Base-by-base conservation (phyloP, 1,284 basidiomycete genomes). In the Cyathus pygmaeus region DNA sequence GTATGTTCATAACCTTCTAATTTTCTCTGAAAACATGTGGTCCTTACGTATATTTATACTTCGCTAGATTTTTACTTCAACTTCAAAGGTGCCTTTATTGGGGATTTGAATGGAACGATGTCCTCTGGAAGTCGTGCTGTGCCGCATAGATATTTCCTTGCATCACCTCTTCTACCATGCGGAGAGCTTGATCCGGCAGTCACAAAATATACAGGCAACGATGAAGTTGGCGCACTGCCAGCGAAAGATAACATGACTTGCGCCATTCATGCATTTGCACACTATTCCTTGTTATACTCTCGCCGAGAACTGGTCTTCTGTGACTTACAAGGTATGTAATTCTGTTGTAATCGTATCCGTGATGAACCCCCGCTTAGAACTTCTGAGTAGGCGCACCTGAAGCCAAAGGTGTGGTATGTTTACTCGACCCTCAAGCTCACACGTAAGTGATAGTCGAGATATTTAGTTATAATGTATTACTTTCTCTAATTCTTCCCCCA, bases 1-100 rank as follows among this genome's bases (percentile, higher is more conserved):
- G 33, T 36, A 36, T 7, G 33, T 36, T 36, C 33, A 36, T 36
- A 7, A 15, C 15, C 33, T 9, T 36, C 33, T n/a, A n/a, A n/a
- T 36, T 36, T 9, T 9, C 33, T 36, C 15, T 36, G 15, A 9
- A 36, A 15, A 7, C 33, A 36, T 7, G 33, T 36, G n/a, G n/a
- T n/a, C n/a, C n/a, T 46, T 53, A 3, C 19, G 21, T 36, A 42
- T 57, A n/a, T n/a, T 53, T 13, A 39, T 68, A 17, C 53, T 59
- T 55, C 15, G 15, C n/a, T 52, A 73, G 72, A 61, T 44, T 74
- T 74, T 49, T 73, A 72, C 49, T 75, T 73, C 62, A 72, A 74
- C 57, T 73, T 66, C 31, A 41, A 56, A 23, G 57, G 55, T 24
- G 65, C 69, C 11, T 63, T 74, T 39, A 55, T 69, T 53, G 70